Evolutionary conservation across 1,284 basidiomycete species (phyloP).

Genomic region (Erythrobasidium hasegawianum): DNA sequence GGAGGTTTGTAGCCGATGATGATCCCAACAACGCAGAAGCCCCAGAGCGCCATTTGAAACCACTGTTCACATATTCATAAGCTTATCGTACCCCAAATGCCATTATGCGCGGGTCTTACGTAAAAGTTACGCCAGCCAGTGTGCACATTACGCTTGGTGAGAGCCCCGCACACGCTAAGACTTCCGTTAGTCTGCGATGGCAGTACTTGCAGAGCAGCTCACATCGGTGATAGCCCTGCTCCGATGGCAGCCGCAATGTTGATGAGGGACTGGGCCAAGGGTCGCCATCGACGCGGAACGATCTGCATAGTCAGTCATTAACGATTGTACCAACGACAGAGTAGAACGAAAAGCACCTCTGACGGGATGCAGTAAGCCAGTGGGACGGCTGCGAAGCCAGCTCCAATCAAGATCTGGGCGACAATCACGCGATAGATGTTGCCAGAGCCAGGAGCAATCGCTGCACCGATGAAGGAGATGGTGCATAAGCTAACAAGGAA

Average conservation of each 20-base stretch:
- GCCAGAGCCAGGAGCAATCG: slow-evolving; percentile 9
- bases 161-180: neutral
- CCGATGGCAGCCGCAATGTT: slow-evolving; percentile 6
- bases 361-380: slow-evolving; percentile 24
- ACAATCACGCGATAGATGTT: slow-evolving; percentile 24
- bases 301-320: slow-evolving; percentile 9
- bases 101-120: too few relatives aligned
- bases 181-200: too few relatives aligned
- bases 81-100: neutral
- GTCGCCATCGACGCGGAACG: slow-evolving; percentile 20
- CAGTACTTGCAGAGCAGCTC: too few relatives aligned
- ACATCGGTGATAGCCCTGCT: slow-evolving; percentile 2
- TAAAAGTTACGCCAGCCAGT: slow-evolving; percentile 12
- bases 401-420: slow-evolving; percentile 19
- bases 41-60: slow-evolving; percentile 13
- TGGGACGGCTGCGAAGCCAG: slow-evolving; percentile 21
- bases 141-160: neutral
- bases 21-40: neutral
- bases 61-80: neutral
- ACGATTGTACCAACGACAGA: too few relatives aligned
- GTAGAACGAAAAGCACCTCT: neutral
- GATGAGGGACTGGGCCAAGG: slow-evolving; percentile 11
- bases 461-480: slow-evolving; percentile 10
- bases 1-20: slow-evolving; percentile 11
- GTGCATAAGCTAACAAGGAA: slow-evolving; percentile 10